phyloP scores from a whole-genome alignment of 345 rosid genomes.

The Garcia nutans region DNA sequence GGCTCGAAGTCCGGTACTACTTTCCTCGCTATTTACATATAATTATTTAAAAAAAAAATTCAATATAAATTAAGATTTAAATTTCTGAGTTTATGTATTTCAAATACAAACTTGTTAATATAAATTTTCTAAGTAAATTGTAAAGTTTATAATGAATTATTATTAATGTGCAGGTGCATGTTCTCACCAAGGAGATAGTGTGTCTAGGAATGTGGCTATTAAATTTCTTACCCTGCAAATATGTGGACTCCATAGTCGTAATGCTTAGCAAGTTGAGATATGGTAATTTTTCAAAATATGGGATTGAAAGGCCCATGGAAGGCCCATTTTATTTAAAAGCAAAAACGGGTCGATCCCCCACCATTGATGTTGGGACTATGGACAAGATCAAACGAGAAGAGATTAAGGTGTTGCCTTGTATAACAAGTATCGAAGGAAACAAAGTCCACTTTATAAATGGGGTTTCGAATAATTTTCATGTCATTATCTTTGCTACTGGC shows the following conservation, averaged over 20 bases:
- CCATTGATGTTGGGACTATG: constrained; percentile 25
- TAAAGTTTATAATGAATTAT: too few species aligned
- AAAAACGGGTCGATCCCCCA: constrained; percentile 15
- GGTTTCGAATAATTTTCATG: constrained; percentile 28
- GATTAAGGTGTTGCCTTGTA: constrained; percentile 15
- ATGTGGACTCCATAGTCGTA: constrained; percentile 23
- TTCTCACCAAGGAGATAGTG: constrained; percentile 23
- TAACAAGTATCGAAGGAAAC: constrained; percentile 1
- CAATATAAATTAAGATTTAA: too few species aligned
- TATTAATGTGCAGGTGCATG: constrained; percentile 19
- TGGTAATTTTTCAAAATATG: constrained; percentile 29
- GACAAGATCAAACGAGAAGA: constrained; percentile 42
- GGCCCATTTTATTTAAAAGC: constrained; percentile 22
- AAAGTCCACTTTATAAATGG: constrained; percentile 4
- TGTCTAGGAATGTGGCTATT: constrained; percentile 31
- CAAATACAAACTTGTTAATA: too few species aligned
- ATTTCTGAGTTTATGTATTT: too few species aligned
- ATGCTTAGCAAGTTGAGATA: constrained; percentile 1
- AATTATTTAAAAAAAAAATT: too few species aligned
- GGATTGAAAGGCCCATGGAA: constrained; percentile 24
- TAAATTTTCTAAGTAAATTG: too few species aligned
- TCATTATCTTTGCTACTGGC: constrained; percentile 59
- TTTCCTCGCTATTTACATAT: background rate
- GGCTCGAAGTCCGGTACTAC: constrained; percentile 18
- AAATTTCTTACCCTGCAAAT: constrained; percentile 10